Evolutionary conservation across 2,329 filamentous ascomycete species (phyloP), one percentile per base, ranked within the genome.

Genomic region (Ramularia collo-cygni): DNA sequence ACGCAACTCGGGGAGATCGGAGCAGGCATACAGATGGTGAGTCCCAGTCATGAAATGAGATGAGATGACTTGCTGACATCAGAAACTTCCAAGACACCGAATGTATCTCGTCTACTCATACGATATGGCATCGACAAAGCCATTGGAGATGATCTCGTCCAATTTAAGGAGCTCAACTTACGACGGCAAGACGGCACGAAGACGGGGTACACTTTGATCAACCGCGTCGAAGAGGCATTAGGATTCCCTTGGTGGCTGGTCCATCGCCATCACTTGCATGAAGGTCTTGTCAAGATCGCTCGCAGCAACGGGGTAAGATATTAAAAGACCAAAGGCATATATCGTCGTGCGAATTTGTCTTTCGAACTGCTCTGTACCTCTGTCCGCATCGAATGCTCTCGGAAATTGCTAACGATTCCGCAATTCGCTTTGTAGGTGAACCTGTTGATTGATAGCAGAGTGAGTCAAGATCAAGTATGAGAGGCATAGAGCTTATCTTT

Each of bases 231-330:
- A 35, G 42, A 58, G 2, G 45, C 47, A 4, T 50, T 63, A 6
- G 52, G 56, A 14, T 57, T 56, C 24, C 65, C 63, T 7, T 71
- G 68, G 59, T 70, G 66, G 64, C 57, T 72, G 12, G 69, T 72
- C 8, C 68, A 72, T 35, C 57, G 55, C 17, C 67, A 68, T 9
- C 66, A 72, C 51, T 58, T 73, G 4, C 70, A 72, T 41, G 56
- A 61, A 13, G 66, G 66, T 10, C 54, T 72, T 2, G 61, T 63
- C 9, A 53, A 64, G 15, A 57, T 67, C 10, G 67, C 68, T 2
- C 48, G 57, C 15, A 49, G 58, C 10, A 51, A 60, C 10, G 69
- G 68, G 1, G 65, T 62, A 1, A 48, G 53, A 4, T n/a, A n/a
- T n/a, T n/a, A n/a, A n/a, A n/a, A n/a, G n/a, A n/a, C n/a, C n/a